A percentile compares a stretch with the other conserved stretches of the same genome.
These are phyloP conservation scores for Komagataella phaffii DNA, from an alignment of 805 yeast genomes.

Conservation along the genomic window DNA sequence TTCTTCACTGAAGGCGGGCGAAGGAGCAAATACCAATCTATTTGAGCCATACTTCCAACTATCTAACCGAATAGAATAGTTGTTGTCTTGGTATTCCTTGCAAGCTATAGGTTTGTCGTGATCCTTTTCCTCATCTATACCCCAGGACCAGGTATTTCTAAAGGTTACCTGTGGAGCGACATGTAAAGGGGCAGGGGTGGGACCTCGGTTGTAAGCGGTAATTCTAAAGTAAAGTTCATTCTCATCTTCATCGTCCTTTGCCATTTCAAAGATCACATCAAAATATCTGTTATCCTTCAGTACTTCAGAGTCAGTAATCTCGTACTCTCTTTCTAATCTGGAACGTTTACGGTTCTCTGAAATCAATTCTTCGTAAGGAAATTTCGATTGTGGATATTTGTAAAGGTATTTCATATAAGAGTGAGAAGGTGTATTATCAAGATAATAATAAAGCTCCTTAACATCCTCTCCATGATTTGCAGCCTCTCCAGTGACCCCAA, in stretches of 20 bases:
- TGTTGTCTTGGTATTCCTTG: constrained; percentile 22
- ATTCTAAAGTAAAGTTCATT: constrained; percentile 73
- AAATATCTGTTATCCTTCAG: constrained; percentile 66
- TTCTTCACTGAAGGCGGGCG: constrained; percentile 57
- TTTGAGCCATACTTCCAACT: constrained; percentile 61
- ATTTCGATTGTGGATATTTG: constrained; percentile 82
- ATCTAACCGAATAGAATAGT: constrained; percentile 39
- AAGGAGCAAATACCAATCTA: constrained; percentile 63
- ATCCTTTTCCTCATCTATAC: constrained; percentile 35
- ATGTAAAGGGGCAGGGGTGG: constrained; percentile 78
- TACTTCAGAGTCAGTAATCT: constrained; percentile 67
- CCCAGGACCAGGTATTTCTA: constrained; percentile 95
- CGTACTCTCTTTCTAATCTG: constrained; percentile 64
- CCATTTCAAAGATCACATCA: constrained; percentile 83
- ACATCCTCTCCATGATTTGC: constrained; percentile 97
- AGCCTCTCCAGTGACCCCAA: constrained; percentile 83
- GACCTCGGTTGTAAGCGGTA: constrained; percentile 79
- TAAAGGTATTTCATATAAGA: constrained; percentile 84
- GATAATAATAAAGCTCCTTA: constrained; percentile 70
- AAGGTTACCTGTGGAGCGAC: constrained; percentile 73
- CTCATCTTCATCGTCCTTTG: constrained; percentile 69
- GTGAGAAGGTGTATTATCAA: constrained; percentile 89
- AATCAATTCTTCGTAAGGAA: constrained; percentile 68
- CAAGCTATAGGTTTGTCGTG: constrained; percentile 34
- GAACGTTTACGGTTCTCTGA: constrained; percentile 53